phyloP scores from a whole-genome alignment of 202 grass and related monocot genomes.

The Alloteropsis angusta region DNA sequence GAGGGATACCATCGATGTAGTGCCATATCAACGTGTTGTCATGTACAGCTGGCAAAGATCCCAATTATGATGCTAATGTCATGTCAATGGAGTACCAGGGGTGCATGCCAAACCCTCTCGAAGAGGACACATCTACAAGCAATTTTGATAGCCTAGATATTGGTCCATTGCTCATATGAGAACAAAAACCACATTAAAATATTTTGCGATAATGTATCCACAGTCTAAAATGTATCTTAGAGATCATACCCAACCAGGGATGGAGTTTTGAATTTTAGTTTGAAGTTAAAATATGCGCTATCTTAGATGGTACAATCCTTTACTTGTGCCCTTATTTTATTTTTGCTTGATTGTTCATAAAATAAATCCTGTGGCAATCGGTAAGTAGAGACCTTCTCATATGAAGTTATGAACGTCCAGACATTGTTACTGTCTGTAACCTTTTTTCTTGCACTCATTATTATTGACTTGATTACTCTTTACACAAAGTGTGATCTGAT shows the following conservation, averaged over 20 bases:
- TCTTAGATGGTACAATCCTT: no score
- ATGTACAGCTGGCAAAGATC: not conserved
- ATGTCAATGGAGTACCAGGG: not conserved
- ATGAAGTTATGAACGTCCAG: not conserved
- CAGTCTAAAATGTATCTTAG: not conserved
- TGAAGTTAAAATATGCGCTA: no score
- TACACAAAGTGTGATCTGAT: slow-evolving; percentile 12
- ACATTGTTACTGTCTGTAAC: not conserved
- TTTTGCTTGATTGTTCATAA: not conserved
- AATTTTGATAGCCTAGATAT: not conserved
- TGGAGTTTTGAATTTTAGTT: no score
- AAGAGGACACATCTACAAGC: not conserved
- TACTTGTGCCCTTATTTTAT: no score
- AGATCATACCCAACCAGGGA: not conserved
- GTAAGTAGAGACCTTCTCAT: not conserved
- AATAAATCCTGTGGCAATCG: not conserved
- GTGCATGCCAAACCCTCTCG: not conserved
- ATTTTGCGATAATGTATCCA: not conserved
- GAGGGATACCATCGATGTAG: not conserved
- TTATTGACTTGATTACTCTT: slow-evolving; percentile 9
- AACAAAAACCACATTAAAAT: not conserved
- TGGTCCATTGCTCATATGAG: not conserved
- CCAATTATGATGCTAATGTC: not conserved
- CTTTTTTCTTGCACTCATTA: slow-evolving; percentile 9
- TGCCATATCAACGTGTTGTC: not conserved